These are phyloP conservation scores for Leccinum barrowsii DNA, from an alignment of 768 basidiomycete genomes.

Conservation along the genomic window DNA sequence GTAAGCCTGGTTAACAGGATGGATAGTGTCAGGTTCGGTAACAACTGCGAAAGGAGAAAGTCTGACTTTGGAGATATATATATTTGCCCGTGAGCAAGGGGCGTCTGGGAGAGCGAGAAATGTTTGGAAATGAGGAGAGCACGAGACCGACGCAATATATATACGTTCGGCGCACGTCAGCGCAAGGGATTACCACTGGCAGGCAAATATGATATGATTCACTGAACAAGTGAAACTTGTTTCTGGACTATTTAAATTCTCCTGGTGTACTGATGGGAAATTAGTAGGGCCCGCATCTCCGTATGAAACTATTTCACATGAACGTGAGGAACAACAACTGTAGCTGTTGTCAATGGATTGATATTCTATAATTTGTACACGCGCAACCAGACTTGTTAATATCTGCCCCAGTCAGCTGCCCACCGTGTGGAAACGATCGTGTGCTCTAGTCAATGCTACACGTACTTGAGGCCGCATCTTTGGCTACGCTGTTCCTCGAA, in stretches of 20 bases:
- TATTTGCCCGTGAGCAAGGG: conserved; percentile 17
- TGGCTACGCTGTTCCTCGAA: not conserved
- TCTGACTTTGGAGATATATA: not conserved
- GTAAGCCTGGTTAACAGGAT: not conserved
- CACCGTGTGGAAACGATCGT: not conserved
- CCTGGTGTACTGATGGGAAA: not conserved
- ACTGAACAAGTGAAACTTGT: too few relatives aligned
- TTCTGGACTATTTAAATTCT: not conserved
- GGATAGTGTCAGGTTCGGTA: not conserved
- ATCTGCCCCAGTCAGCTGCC: not conserved
- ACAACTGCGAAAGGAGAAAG: conserved; percentile 3
- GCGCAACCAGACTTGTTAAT: not conserved
- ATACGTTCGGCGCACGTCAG: not conserved
- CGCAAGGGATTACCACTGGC: not conserved
- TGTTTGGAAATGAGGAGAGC: conserved; percentile 2
- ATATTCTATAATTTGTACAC: not conserved
- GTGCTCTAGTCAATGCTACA: not conserved
- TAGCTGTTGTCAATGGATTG: not conserved
- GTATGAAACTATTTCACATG: not conserved
- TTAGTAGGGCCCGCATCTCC: not conserved
- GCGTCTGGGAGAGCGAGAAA: not conserved
- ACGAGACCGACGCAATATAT: not conserved
- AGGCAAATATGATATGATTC: not conserved
- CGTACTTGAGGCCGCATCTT: not conserved
- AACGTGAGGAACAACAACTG: not conserved